Base-by-base conservation (phyloP, 495 filamentous ascomycete genomes). In the Sporormia fimetaria region DNA sequence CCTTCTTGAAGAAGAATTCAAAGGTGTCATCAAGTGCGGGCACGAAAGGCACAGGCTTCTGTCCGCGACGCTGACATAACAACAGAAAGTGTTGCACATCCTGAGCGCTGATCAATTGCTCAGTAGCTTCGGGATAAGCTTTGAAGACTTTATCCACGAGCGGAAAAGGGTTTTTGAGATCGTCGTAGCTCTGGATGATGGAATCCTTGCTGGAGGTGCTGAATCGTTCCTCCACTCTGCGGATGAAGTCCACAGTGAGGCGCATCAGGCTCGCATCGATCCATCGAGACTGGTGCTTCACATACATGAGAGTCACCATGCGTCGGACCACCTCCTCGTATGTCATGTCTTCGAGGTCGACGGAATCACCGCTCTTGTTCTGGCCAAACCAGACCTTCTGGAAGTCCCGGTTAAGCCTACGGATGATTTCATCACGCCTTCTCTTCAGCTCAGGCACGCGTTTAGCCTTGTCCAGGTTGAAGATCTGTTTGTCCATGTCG, bases 1-100 rank as follows among this genome's bases (percentile, higher is more conserved):
- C 90, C 65, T 98, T 98, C 77, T 98, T 98, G 78, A 98, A 96
- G 67, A 80, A 98, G 61, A 86, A 92, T 60, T 95, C 90, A 34
- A 98, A 95, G 50, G 82, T 88, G 39, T 93, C 88, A 59, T 98
- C 90, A 21, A 98, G 70, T 3, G 78, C 69, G 9, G 90, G 90
- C 33, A 98, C 86, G 55, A 98, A 98, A 2, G 88, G 88, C 11
- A 90, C 83, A 0, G 90, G 90, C 67, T 98, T 98, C 68, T 98
- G 92, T 12, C 82, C 83, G 24, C 81, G 82, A 4, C 87, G 79
- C 58, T 87, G 78, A 67, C 87, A 95, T n/a, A 98, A 75, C 4
- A 87, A 67, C 38, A 96, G 64, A 67, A 98, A 96, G 59, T 95
- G 82, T 62, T 98, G 88, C 21, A 90, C 82, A 63, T 98, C 90